Conservation (phyloP, 1,284 basidiomycete species). For the Apiotrichum gamsii region DNA sequence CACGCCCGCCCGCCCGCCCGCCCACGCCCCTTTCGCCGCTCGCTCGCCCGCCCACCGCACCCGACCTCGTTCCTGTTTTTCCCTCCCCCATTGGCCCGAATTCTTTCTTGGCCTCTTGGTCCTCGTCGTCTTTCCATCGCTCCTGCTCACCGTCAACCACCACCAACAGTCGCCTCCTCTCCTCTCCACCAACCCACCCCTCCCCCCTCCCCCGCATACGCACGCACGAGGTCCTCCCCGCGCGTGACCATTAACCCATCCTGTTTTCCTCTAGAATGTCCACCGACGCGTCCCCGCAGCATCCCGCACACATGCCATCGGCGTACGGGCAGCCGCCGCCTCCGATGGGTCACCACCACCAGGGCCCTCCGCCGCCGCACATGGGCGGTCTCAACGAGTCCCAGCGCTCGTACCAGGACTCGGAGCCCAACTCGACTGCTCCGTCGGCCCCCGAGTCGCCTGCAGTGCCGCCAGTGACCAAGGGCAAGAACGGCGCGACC, state of each 20-base stretch:
- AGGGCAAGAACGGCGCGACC: conserved; percentile 43
- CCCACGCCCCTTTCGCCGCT: too few species aligned
- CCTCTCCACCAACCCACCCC: not conserved
- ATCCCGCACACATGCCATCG: conserved; percentile 5
- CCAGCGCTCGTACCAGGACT: conserved; percentile 10
- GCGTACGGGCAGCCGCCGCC: conserved; percentile 7
- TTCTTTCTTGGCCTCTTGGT: too few species aligned
- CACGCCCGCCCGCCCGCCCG: too few species aligned
- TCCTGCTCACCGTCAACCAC: too few species aligned
- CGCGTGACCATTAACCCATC: not conserved
- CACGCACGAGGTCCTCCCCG: conserved; percentile 1
- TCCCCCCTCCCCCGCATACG: too few species aligned
- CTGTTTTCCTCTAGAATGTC: conserved; percentile 9
- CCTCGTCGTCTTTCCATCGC: too few species aligned
- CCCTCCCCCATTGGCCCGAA: too few species aligned
- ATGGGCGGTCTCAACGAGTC: conserved; percentile 1
- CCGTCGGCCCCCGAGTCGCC: conserved; percentile 10
- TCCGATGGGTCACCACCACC: conserved; percentile 2
- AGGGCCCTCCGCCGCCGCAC: conserved; percentile 3
- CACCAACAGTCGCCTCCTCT: too few species aligned
- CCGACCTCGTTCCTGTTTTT: too few species aligned
- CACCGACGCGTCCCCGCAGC: conserved; percentile 12
- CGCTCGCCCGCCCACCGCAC: too few species aligned
- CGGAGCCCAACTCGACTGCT: conserved; percentile 5
- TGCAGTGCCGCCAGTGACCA: conserved; percentile 17